A percentile compares a stretch with the other conserved stretches of the same genome.
These are phyloP conservation scores for Botrytis fabae DNA, from an alignment of 2,329 filamentous ascomycete genomes.

Conservation along the genomic window DNA sequence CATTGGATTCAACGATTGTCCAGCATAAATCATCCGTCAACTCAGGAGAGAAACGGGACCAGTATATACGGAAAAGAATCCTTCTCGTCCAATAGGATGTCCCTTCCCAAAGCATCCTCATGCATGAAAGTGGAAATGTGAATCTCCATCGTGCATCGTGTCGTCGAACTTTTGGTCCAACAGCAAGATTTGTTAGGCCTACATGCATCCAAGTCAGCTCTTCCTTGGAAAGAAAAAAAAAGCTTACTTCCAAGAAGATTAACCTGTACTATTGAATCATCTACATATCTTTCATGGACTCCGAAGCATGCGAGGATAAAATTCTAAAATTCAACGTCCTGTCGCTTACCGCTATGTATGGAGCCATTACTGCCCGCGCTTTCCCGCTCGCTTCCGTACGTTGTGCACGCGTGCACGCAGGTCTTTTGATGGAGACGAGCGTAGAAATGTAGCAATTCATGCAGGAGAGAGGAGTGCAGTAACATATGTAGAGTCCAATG, in stretches of 20 bases:
- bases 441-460: background rate
- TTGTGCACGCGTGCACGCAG: background rate
- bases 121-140: constrained; percentile 9
- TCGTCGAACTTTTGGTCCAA: constrained; percentile 23
- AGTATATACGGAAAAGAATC: background rate
- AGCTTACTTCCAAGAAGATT: background rate
- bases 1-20: background rate
- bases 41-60: background rate
- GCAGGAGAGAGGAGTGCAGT: constrained; percentile 7
- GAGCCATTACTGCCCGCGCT: background rate
- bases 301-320: constrained; percentile 14
- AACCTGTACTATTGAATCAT: constrained; percentile 21
- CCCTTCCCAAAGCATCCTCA: constrained; percentile 12
- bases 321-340: background rate
- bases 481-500: constrained; percentile 12
- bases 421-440: background rate
- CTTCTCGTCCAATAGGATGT: constrained; percentile 6
- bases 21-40: background rate
- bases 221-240: constrained; percentile 18
- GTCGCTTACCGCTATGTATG: background rate
- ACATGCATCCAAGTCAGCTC: constrained; percentile 6
- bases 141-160: constrained; percentile 20
- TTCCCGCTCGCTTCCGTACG: background rate
- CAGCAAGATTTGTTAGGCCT: constrained; percentile 8
- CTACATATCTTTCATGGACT: background rate